phyloP scores from a whole-genome alignment of 2,329 filamentous ascomycete genomes.

The Verruconis gallopava region DNA sequence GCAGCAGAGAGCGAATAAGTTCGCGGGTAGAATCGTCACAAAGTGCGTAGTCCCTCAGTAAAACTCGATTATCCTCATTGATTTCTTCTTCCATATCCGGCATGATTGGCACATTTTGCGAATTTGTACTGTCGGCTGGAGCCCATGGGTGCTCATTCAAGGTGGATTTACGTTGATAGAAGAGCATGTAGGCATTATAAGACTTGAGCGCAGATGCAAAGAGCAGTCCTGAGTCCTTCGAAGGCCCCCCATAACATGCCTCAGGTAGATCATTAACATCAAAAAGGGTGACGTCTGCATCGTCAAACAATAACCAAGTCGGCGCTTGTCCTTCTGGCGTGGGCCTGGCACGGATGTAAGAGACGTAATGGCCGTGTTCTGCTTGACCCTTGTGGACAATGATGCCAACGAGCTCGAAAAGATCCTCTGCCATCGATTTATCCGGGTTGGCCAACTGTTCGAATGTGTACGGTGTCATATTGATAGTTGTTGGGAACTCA shows the following conservation, averaged over 20 bases:
- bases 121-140: neutral
- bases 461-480: conserved; percentile 85
- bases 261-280: conserved; percentile 59
- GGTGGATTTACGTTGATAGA: conserved; percentile 72
- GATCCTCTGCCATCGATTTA: conserved; percentile 47
- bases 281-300: conserved; percentile 67
- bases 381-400: conserved; percentile 88
- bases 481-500: conserved; percentile 67
- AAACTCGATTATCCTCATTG: conserved; percentile 3
- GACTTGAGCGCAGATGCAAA: conserved; percentile 19
- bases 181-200: conserved; percentile 90
- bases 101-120: neutral
- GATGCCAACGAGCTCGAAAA: conserved; percentile 89
- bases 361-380: conserved; percentile 95
- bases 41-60: conserved; percentile 6
- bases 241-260: conserved; percentile 50
- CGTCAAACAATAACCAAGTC: conserved; percentile 87
- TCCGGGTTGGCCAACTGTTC: conserved; percentile 59
- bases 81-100: conserved; percentile 3
- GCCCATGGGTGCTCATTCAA: conserved; percentile 28
- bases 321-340: conserved; percentile 32
- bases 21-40: conserved; percentile 1
- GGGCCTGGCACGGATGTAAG: conserved; percentile 75
- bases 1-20: conserved; percentile 1
- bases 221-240: conserved; percentile 8